Percentiles rank a stretch among this genome's conserved stretches.
phyloP scores from a whole-genome alignment of 768 basidiomycete genomes.

The Pleurotus eryngii region DNA sequence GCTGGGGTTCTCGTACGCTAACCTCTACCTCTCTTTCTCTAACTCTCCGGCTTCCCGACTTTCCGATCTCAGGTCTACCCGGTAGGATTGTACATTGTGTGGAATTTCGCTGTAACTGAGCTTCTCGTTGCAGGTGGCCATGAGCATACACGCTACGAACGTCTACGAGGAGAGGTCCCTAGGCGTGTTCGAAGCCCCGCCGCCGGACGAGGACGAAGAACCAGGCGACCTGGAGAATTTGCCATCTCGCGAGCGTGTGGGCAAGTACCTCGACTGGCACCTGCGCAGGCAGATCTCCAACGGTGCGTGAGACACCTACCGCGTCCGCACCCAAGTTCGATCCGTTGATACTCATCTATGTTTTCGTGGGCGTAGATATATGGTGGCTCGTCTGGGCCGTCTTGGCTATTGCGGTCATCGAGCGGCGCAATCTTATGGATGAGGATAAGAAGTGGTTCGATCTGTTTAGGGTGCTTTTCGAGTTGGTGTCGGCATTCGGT shows the following conservation, averaged over 20 bases:
- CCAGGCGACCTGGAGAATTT: conserved; percentile 35
- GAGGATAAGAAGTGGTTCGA: conserved; percentile 62
- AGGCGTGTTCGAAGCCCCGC: conserved; percentile 57
- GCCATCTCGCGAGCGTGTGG: conserved; percentile 39
- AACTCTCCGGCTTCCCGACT: too few relatives aligned
- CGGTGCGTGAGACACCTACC: conserved; percentile 28
- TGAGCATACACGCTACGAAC: conserved; percentile 66
- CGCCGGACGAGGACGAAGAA: conserved; percentile 48
- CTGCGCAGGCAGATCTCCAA: conserved; percentile 58
- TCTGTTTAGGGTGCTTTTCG: conserved; percentile 53
- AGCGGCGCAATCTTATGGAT: conserved; percentile 55
- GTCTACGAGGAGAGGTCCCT: conserved; percentile 75
- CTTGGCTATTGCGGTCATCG: conserved; percentile 70
- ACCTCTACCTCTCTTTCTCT: too few relatives aligned
- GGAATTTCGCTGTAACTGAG: not conserved
- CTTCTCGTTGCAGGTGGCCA: conserved; percentile 37
- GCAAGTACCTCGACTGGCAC: conserved; percentile 52
- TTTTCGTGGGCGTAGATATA: conserved; percentile 43
- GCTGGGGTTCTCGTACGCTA: not conserved
- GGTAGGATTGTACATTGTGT: conserved; percentile 16
- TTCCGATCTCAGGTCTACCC: conserved; percentile 35
- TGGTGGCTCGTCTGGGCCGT: conserved; percentile 81
- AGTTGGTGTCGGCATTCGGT: conserved; percentile 65
- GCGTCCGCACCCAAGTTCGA: not conserved
- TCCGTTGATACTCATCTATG: not conserved